Evolutionary conservation across 441 rosid species (phyloP).

Genomic region (Bruguiera hainesii): DNA sequence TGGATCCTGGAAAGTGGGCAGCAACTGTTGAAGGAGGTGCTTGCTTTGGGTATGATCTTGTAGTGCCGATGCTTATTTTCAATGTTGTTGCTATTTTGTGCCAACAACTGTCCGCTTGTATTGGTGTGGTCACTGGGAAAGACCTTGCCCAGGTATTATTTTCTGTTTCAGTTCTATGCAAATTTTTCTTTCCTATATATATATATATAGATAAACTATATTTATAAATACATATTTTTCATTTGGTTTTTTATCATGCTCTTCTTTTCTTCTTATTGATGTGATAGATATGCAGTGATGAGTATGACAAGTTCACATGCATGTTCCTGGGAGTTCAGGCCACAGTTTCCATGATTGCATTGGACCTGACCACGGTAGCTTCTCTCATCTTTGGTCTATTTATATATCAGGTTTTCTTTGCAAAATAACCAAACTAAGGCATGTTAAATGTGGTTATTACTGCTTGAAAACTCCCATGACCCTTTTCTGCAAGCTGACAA

Average conservation of each 20-base stretch:
- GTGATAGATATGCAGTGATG: conserved; percentile 72
- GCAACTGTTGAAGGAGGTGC: conserved; percentile 90
- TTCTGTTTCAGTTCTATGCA: not conserved
- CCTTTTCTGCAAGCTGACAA: conserved; percentile 17
- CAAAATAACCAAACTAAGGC: not conserved
- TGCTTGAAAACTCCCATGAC: not conserved
- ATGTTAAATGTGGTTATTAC: conserved; percentile 2
- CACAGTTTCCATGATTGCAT: conserved; percentile 63
- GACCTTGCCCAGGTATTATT: conserved; percentile 81
- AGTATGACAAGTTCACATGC: conserved; percentile 77
- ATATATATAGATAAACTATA: no score
- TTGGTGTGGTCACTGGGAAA: conserved; percentile 75
- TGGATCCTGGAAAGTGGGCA: conserved; percentile 99
- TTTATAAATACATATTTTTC: not conserved
- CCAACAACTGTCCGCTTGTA: conserved; percentile 75
- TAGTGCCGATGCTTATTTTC: conserved; percentile 62
- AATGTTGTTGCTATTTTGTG: conserved; percentile 81
- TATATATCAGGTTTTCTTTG: conserved; percentile 1
- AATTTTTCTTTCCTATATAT: not conserved
- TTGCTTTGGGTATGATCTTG: conserved; percentile 74
- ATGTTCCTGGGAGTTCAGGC: conserved; percentile 84
- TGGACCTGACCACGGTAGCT: conserved; percentile 85
- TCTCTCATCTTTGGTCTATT: conserved; percentile 17
- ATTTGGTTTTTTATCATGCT: not conserved
- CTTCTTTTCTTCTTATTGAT: conserved; percentile 15